Evolutionary conservation across 2,329 filamentous ascomycete species (phyloP), one percentile per base, ranked within the genome.

Genomic region (Colletotrichum eleusines): DNA sequence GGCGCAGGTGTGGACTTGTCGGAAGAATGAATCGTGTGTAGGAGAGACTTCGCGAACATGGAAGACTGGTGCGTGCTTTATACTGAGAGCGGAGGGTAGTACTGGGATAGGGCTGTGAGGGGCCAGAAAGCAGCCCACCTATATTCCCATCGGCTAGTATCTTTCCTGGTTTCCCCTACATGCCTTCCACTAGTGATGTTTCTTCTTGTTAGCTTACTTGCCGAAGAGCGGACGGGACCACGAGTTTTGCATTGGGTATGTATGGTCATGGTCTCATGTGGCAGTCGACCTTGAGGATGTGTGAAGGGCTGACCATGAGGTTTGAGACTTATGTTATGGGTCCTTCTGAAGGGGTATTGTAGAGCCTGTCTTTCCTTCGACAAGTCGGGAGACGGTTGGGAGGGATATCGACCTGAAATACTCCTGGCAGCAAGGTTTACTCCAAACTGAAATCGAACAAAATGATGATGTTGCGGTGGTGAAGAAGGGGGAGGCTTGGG

Each of bases 51-150:
- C n/a, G n/a, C n/a, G 44, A 62, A 26, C 18, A 8, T 26, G 59
- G 28, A 62, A 28, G 59, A 33, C 20, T 14, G 31, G 59, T 51
- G 59, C 20, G 44, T 61, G 31, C 20, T 55, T 38, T 38, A 38
- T 23, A 23, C 44, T n/a, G 20, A 5, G 44, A 23, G 18, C 31
- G 26, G 6, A 51, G 7, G 16, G 26, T 11, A 31, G 26, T 20
- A 53, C 5, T n/a, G 16, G 18, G 18, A 33, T 28, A n/a, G 16
- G 50, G 50, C 18, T 9, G 16, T n/a, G 18, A 53, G 16, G 33
- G 6, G 5, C 40, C 40, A 42, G 16, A 42, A 42, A 42, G 40
- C 16, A 6, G 16, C 5, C 20, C 7, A 12, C 20, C 6, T 44
- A 2, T n/a, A 44, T 44, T 4, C 7, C 18, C 18, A n/a, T 3